These are phyloP conservation scores for Suhomyces emberorum DNA, from an alignment of 805 yeast species.

Conservation along the genomic window DNA sequence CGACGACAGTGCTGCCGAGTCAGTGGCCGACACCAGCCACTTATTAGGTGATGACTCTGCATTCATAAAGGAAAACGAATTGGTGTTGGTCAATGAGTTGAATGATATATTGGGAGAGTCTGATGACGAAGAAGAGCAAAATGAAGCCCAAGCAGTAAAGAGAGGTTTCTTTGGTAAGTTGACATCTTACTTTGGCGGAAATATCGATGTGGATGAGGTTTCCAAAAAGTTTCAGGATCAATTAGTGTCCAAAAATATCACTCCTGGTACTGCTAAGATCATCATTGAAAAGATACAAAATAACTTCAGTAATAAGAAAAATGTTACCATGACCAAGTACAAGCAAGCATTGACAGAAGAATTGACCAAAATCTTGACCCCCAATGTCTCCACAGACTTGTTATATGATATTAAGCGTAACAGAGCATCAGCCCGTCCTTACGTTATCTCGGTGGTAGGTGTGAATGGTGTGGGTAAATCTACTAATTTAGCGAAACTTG, in stretches of 20 bases:
- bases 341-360: slow-evolving; percentile 62
- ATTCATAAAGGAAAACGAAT: slow-evolving; percentile 34
- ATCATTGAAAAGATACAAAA: slow-evolving; percentile 68
- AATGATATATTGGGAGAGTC: slow-evolving; percentile 34
- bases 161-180: slow-evolving; percentile 36
- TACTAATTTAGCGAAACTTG: slow-evolving; percentile 88
- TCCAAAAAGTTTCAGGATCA: slow-evolving; percentile 68
- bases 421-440: slow-evolving; percentile 50
- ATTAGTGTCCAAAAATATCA: slow-evolving; percentile 80
- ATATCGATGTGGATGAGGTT: slow-evolving; percentile 55
- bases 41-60: slow-evolving; percentile 27
- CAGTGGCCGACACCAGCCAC: slow-evolving; percentile 2
- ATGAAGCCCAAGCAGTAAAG: slow-evolving; percentile 5
- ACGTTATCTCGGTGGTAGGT: slow-evolving; percentile 95
- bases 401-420: slow-evolving; percentile 70
- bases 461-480: slow-evolving; percentile 98
- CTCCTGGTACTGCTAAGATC: slow-evolving; percentile 80
- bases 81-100: slow-evolving; percentile 40
- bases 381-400: slow-evolving; percentile 85
- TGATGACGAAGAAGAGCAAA: slow-evolving; percentile 27
- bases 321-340: slow-evolving; percentile 67
- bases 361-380: slow-evolving; percentile 76
- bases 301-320: slow-evolving; percentile 64
- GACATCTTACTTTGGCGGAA: slow-evolving; percentile 35
- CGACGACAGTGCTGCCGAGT: slow-evolving; percentile 7